Evolutionary conservation across 2,329 filamentous ascomycete genomes (phyloP).

Genomic region (Scleromitrula shiraiana): DNA sequence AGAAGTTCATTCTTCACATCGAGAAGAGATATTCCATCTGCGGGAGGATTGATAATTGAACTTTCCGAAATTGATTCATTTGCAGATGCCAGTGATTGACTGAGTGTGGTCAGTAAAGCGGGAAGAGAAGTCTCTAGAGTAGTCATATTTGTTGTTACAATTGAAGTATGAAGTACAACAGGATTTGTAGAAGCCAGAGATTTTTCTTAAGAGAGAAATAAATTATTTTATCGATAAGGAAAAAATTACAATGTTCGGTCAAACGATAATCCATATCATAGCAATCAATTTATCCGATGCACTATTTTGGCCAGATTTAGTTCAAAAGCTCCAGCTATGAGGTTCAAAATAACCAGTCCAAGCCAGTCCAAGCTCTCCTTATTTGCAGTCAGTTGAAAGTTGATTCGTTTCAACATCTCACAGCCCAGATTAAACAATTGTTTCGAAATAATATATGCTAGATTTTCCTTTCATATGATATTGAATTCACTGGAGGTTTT

Average conservation of each 20-base stretch:
- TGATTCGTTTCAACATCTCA: neutral
- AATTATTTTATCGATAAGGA: slow-evolving; percentile 5
- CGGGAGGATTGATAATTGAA: slow-evolving; percentile 58
- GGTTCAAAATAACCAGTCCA: too few species aligned
- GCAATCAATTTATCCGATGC: too few species aligned
- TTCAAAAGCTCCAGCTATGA: slow-evolving; percentile 5
- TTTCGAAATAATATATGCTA: too few species aligned
- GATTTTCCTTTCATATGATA: neutral
- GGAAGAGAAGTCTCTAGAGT: slow-evolving; percentile 39
- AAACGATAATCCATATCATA: slow-evolving; percentile 13
- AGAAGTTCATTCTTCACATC: slow-evolving; percentile 97
- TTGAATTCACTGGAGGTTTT: neutral
- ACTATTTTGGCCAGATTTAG: slow-evolving; percentile 1
- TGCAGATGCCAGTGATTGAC: slow-evolving; percentile 48
- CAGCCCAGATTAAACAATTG: neutral
- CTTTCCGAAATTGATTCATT: slow-evolving; percentile 59
- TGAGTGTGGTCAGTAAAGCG: slow-evolving; percentile 45
- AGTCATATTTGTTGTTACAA: slow-evolving; percentile 38
- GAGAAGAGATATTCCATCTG: slow-evolving; percentile 86
- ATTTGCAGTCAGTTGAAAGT: neutral
- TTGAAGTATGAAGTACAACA: neutral
- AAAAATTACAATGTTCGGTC: slow-evolving; percentile 5
- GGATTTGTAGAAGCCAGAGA: neutral
- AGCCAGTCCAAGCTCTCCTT: neutral
- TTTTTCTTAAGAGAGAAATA: neutral